phyloP scores from a whole-genome alignment of 306 rosid genomes.

The Dryas drummondii region DNA sequence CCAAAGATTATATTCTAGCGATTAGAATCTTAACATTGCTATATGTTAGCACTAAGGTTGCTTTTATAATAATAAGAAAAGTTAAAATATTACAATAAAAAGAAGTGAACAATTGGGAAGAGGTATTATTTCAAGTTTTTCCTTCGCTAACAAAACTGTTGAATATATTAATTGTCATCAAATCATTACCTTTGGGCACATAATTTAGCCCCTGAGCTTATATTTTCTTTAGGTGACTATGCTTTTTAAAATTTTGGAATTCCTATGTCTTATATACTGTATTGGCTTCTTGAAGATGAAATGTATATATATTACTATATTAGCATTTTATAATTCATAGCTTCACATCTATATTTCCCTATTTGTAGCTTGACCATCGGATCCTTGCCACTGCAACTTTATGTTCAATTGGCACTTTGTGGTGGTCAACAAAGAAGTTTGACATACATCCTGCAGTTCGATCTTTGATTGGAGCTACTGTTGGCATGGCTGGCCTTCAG shows the following conservation, averaged over 20 bases:
- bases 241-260: background rate
- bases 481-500: constrained; percentile 87
- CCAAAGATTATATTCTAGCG: background rate
- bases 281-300: too few species aligned
- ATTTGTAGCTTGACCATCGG: constrained; percentile 21
- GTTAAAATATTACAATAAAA: background rate
- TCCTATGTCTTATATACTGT: too few species aligned
- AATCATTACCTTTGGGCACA: background rate
- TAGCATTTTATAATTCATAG: background rate
- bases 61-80: background rate
- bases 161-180: too few species aligned
- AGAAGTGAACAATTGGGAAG: background rate
- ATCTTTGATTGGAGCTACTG: constrained; percentile 43
- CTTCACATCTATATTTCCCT: background rate
- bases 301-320: too few species aligned
- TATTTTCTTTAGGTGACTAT: background rate
- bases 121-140: too few species aligned
- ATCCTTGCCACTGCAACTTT: constrained; percentile 72
- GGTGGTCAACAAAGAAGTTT: constrained; percentile 57
- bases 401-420: constrained; percentile 54
- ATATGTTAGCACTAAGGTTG: background rate
- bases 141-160: too few species aligned
- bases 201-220: background rate
- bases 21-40: background rate
- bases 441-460: too few species aligned